These are phyloP conservation scores for Zea luxurians DNA, from an alignment of 176 grass and related monocot species.

Conservation along the genomic window DNA sequence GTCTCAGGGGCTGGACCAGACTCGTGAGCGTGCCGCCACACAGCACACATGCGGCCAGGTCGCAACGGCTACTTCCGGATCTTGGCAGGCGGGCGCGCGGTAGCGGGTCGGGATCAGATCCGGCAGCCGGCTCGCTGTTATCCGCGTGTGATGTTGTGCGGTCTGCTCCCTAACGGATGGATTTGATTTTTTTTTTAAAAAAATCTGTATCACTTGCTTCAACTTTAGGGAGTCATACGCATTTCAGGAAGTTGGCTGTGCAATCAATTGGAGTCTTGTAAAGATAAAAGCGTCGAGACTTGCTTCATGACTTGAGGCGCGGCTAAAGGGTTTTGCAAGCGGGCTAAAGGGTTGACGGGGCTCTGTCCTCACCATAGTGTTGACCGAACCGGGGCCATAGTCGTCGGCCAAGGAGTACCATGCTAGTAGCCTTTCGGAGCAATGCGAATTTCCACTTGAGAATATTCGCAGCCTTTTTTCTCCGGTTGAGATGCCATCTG, in stretches of 20 bases:
- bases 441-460: conserved; percentile 22
- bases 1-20: background rate
- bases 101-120: conserved; percentile 1
- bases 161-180: no score
- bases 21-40: conserved; percentile 10
- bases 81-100: background rate
- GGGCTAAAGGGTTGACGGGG: background rate
- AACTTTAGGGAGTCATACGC: no score
- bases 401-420: background rate
- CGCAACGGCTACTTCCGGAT: background rate
- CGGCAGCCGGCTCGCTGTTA: no score
- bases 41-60: conserved; percentile 33
- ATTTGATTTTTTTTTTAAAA: no score
- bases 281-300: no score
- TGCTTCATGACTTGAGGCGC: no score
- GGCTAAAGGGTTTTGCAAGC: background rate
- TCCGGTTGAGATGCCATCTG: background rate
- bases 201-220: no score
- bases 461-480: conserved; percentile 10
- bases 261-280: no score
- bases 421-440: background rate
- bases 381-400: background rate
- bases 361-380: background rate
- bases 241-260: no score
- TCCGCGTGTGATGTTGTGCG: no score